Percentiles rank a stretch among this genome's conserved stretches.
These are phyloP conservation scores for Neurospora intermedia DNA, from an alignment of 495 filamentous ascomycete genomes.

Conservation along the genomic window DNA sequence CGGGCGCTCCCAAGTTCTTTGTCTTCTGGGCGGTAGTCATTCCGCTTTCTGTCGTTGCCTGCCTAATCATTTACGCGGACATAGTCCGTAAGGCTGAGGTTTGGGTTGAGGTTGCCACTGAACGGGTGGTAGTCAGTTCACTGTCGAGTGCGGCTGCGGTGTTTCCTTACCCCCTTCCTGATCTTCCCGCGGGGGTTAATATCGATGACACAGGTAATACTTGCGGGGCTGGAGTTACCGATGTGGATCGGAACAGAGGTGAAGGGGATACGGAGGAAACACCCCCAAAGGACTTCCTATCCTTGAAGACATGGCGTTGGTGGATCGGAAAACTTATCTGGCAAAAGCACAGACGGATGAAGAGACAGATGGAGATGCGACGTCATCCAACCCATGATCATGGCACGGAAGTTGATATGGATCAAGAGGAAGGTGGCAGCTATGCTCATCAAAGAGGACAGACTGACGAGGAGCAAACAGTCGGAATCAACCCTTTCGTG, in stretches of 20 bases:
- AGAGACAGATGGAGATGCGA: not conserved
- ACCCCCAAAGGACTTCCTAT: not conserved
- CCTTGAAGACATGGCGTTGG: not conserved
- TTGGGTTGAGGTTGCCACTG: constrained; percentile 30
- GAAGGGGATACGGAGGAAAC: not conserved
- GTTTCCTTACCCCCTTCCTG: not conserved
- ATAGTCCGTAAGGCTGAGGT: constrained; percentile 33
- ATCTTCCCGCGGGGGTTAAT: not conserved
- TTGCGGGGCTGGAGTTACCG: not conserved
- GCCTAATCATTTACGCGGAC: constrained; percentile 33
- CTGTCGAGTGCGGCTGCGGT: not conserved
- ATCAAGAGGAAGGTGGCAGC: not conserved
- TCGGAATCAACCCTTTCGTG: not conserved
- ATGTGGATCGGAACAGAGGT: not conserved
- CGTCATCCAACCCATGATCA: not conserved
- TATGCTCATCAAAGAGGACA: not conserved
- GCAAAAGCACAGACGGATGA: not conserved
- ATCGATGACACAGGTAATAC: not conserved
- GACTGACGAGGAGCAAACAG: not conserved
- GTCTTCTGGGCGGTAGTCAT: constrained; percentile 30
- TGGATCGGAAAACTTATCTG: not conserved
- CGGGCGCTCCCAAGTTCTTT: constrained; percentile 24
- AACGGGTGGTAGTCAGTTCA: constrained; percentile 5
- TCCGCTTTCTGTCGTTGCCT: constrained; percentile 22
- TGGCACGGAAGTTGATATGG: not conserved